phyloP scores from a whole-genome alignment of 192 early-diverging fungal species.

The Coemansia sp. region DNA sequence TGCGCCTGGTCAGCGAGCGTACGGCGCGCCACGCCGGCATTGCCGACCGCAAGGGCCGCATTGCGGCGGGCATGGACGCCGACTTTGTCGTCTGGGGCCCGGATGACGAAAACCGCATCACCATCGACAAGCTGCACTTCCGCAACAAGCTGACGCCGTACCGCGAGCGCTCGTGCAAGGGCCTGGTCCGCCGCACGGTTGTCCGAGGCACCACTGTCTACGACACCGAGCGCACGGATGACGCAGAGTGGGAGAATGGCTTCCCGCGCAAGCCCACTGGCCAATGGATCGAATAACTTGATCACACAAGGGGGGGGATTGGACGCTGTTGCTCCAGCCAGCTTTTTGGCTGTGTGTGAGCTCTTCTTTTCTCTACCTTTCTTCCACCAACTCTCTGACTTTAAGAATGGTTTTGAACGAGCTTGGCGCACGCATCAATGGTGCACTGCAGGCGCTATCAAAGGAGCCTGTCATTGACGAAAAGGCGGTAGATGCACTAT shows the following conservation, averaged over 20 bases:
- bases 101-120: conserved; percentile 55
- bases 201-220: conserved; percentile 62
- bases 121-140: conserved; percentile 65
- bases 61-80: conserved; percentile 64
- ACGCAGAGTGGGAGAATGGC: conserved; percentile 16
- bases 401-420: conserved; percentile 78
- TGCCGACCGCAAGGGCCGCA: conserved; percentile 59
- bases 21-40: conserved; percentile 60
- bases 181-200: conserved; percentile 64
- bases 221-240: conserved; percentile 10
- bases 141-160: conserved; percentile 79
- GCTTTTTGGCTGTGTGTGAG: not conserved
- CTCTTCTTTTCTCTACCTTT: not conserved
- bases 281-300: conserved; percentile 31
- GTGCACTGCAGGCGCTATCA: conserved; percentile 72
- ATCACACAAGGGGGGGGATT: not conserved
- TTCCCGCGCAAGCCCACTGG: conserved; percentile 35
- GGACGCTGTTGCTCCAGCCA: conserved; percentile 1
- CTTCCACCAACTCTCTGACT: not conserved
- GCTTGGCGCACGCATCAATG: conserved; percentile 82
- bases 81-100: conserved; percentile 78
- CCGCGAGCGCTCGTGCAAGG: conserved; percentile 54
- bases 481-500: conserved; percentile 71
- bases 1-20: conserved; percentile 59
- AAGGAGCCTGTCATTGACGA: conserved; percentile 85